phyloP scores from a whole-genome alignment of 148 eudicot species.

The Fallopia convolvulus region DNA sequence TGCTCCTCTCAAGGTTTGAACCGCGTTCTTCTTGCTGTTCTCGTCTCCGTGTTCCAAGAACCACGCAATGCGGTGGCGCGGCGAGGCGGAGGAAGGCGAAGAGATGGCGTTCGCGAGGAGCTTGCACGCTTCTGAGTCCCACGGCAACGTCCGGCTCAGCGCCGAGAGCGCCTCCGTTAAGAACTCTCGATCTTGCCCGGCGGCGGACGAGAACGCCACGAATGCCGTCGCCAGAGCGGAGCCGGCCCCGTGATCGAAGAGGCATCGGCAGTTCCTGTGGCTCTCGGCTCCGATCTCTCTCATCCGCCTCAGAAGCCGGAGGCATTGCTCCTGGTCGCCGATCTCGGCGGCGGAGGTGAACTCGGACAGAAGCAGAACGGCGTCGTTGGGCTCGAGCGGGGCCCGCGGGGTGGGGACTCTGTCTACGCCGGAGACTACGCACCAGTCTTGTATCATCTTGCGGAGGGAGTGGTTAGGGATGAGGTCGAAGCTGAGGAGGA shows the following conservation, averaged over 20 bases:
- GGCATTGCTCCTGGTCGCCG: conserved; percentile 1
- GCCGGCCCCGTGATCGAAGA: conserved; percentile 8
- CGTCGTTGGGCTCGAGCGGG: conserved; percentile 7
- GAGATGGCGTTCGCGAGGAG: neutral
- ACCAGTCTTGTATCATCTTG: conserved; percentile 15
- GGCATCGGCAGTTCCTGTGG: neutral
- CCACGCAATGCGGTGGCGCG: neutral
- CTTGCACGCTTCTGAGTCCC: neutral
- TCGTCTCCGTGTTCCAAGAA: conserved; percentile 3
- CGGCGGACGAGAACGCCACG: neutral
- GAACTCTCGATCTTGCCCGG: neutral
- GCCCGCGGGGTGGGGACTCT: conserved; percentile 12
- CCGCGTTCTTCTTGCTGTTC: conserved; percentile 7
- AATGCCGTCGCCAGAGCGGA: neutral
- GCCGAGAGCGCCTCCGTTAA: conserved; percentile 8
- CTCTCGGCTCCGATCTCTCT: conserved; percentile 8
- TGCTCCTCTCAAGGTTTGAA: conserved; percentile 1
- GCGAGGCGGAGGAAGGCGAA: neutral
- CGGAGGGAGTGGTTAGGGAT: conserved; percentile 15
- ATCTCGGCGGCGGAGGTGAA: neutral
- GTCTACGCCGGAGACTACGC: conserved; percentile 8
- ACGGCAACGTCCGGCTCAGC: neutral
- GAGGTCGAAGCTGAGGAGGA: conserved; percentile 1
- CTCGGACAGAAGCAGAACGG: neutral
- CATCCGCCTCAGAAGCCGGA: neutral